These are phyloP conservation scores for Axilococcus clingmanii DNA, from an alignment of 139 green algal species.

Conservation along the genomic window DNA sequence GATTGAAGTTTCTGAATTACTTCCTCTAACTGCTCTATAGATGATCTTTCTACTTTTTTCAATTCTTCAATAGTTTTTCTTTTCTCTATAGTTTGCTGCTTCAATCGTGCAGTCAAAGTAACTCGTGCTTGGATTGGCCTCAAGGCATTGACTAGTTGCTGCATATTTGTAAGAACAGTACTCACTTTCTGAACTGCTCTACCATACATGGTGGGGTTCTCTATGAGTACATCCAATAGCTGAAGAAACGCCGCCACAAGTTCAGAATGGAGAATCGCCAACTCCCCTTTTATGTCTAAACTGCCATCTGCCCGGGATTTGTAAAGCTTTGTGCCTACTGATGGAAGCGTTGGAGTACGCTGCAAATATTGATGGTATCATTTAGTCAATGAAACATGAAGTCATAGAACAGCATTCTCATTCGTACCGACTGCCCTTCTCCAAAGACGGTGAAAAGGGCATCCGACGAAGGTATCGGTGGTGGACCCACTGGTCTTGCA, in stretches of 20 bases:
- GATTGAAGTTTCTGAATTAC: constrained; percentile 1
- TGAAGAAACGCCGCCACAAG: constrained; percentile 42
- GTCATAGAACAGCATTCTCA: constrained; percentile 29
- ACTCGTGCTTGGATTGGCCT: constrained; percentile 39
- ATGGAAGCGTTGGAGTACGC: too few species aligned
- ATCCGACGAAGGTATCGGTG: constrained; percentile 12
- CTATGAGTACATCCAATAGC: constrained; percentile 35
- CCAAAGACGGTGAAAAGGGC: constrained; percentile 35
- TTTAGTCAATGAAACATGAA: too few species aligned
- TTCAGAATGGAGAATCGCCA: constrained; percentile 45
- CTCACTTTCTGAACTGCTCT: constrained; percentile 39
- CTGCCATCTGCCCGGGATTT: constrained; percentile 11
- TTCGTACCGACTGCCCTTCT: constrained; percentile 35
- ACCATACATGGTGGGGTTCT: constrained; percentile 33
- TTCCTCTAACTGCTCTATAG: neutral
- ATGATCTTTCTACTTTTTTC: neutral
- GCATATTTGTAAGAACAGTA: constrained; percentile 48
- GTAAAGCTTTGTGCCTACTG: constrained; percentile 22
- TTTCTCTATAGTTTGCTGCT: neutral
- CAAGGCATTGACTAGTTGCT: constrained; percentile 52
- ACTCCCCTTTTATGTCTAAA: constrained; percentile 38
- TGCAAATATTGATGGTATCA: too few species aligned
- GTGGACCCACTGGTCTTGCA: constrained; percentile 11
- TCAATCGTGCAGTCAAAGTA: constrained; percentile 16
- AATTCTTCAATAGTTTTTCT: neutral